Evolutionary conservation across 2,329 filamentous ascomycete genomes (phyloP), one percentile per base, ranked within the genome.

Genomic region (Didymella exigua): DNA sequence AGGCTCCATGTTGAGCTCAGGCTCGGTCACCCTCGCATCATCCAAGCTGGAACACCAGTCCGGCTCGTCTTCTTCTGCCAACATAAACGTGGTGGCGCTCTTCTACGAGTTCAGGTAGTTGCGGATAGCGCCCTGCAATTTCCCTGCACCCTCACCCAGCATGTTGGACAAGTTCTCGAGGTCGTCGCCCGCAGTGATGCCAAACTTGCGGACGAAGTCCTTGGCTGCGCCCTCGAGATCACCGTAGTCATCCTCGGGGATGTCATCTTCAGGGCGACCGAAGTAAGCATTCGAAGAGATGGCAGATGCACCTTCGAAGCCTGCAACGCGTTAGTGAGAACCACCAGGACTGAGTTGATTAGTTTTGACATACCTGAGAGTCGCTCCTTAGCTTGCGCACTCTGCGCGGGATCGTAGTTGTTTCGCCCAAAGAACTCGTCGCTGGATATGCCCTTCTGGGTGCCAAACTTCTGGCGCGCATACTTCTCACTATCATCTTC

Each of bases 211-310:
- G 27, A 98, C 88, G 77, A 98, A 96, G 76, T 99, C 95, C 80
- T 95, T 96, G 56, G 95, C 95, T 0, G 92, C 92, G n/a, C 81
- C 84, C 78, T 99, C 95, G 55, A 99, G 80, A 69, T 97, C 93
- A 41, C 93, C 92, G 63, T 96, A 97, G 40, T 84, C 91, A 59
- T 93, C 90, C 9, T 77, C 81, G 2, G 76, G 73, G 27, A 84
- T 78, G 65, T 96, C 90, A 21, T 93, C 89, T 72, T 99, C 95
- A 2, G 91, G 89, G 46, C 93, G 89, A 57, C 95, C 95, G 75
- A 99, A 99, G 82, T 98, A 99, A 50, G 91, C 91, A 76, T 98
- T 99, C 54, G 91, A 96, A 6, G 93, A 97, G 75, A 99, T 99
- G 62, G 92, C 81, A 1, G 87, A 88, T 10, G 95, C 93, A 38